A percentile compares a stretch with the other conserved stretches of the same genome.
These are phyloP conservation scores for Boletus sp. DNA, from an alignment of 1,284 basidiomycete genomes.

Conservation along the genomic window DNA sequence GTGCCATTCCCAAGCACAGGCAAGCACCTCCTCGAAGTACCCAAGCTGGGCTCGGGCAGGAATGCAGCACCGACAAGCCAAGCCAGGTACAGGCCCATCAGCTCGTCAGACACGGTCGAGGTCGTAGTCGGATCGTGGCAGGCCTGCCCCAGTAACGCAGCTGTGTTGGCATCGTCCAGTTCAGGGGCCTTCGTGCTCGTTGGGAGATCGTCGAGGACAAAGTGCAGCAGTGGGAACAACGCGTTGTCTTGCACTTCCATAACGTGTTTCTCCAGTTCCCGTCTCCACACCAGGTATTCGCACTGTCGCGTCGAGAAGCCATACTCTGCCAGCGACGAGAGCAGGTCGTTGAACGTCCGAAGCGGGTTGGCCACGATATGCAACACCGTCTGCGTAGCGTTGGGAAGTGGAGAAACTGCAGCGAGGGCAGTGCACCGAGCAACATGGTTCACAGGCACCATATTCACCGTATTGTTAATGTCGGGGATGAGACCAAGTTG, in stretches of 20 bases:
- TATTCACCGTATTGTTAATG: constrained; percentile 98
- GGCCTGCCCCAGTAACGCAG: constrained; percentile 51
- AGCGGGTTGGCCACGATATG: constrained; percentile 88
- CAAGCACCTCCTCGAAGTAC: constrained; percentile 40
- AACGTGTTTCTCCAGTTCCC: constrained; percentile 91
- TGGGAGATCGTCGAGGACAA: constrained; percentile 95
- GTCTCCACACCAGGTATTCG: constrained; percentile 92
- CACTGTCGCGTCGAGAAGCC: constrained; percentile 78
- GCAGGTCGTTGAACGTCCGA: constrained; percentile 88
- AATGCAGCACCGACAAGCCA: constrained; percentile 91
- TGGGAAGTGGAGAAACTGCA: constrained; percentile 50
- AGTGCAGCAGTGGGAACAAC: constrained; percentile 94
- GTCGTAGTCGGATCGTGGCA: constrained; percentile 37
- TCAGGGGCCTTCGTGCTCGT: constrained; percentile 94
- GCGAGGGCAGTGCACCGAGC: constrained; percentile 80
- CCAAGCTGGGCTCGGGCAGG: constrained; percentile 59
- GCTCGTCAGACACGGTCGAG: constrained; percentile 69
- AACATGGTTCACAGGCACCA: constrained; percentile 98
- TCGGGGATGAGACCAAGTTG: constrained; percentile 95
- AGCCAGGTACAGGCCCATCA: constrained; percentile 89
- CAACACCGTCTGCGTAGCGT: constrained; percentile 64
- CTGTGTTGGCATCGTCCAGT: constrained; percentile 85
- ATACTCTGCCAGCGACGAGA: constrained; percentile 72
- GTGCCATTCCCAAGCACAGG: constrained; percentile 38
- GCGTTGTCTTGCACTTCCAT: constrained; percentile 94